Evolutionary conservation across 73 alveolate species (phyloP), one percentile per base, ranked within the genome.

Genomic region (Symbiodinium pilosum): DNA sequence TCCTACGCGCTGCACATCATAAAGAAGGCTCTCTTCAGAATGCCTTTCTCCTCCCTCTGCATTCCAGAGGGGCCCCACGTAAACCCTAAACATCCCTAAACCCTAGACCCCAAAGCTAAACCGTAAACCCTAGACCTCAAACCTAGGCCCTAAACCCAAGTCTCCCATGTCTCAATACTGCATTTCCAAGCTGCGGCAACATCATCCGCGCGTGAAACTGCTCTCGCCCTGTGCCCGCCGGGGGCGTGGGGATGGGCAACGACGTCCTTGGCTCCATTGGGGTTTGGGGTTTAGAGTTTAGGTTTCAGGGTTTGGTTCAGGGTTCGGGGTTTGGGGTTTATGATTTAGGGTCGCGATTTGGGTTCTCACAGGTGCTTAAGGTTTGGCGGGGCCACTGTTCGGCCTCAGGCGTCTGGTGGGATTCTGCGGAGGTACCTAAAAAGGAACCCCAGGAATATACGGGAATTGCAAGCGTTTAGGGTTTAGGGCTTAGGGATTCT

Each of bases 181-280:
- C 21, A 16, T 0, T 69, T 14, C 96, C 96, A n/a, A 89, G 96
- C 6, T 28, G 75, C 96, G 96, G 96, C 47, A 68, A 42, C 96
- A 89, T 89, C 96, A 68, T 41, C 87, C 47, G 96, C 75, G 96
- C 77, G 44, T 89, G 96, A 54, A 89, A 89, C 75, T 41, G 52
- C 81, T 89, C 96, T 11, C 38, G 40, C 9, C 95, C 93, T n/a
- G 84, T 36, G 94, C 87, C 87, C 36, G 96, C 40, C 38, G 96
- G 96, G 18, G 96, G 87, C 88, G 75, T 68, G 34, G 96, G 96
- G 87, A 89, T 83, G 51, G 87, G 87, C 87, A 89, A 75, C 34
- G 96, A 89, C 39, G 96, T 89, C 96, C 96, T 89, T 16, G 5
- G n/a, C n/a, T n/a, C n/a, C n/a, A n/a, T 56, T 16, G 21, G n/a